Conservation (phyloP, 2,329 filamentous ascomycete genomes). For the Scedosporium boydii region DNA sequence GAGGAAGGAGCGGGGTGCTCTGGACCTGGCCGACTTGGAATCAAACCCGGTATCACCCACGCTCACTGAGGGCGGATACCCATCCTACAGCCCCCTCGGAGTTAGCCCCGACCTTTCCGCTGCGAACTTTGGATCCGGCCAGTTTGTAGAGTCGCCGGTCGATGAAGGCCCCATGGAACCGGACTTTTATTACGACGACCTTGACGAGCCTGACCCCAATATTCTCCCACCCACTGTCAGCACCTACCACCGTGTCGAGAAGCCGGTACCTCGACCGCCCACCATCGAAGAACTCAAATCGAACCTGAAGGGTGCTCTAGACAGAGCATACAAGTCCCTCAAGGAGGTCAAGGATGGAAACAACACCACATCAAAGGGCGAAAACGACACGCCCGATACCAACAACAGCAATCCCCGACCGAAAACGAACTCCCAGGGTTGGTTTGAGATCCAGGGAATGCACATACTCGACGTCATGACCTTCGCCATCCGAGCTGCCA, state of each 20-base stretch:
- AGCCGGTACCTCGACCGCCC: slow-evolving; percentile 74
- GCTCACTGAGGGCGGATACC: slow-evolving; percentile 32
- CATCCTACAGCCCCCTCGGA: slow-evolving; percentile 49
- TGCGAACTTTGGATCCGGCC: slow-evolving; percentile 25
- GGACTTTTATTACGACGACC: slow-evolving; percentile 47
- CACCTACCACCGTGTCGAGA: slow-evolving; percentile 82
- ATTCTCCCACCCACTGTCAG: slow-evolving; percentile 96
- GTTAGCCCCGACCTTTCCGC: slow-evolving; percentile 46
- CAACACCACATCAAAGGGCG: slow-evolving; percentile 11
- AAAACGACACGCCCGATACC: slow-evolving; percentile 14
- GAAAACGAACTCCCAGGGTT: slow-evolving; percentile 50
- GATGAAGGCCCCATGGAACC: slow-evolving; percentile 25
- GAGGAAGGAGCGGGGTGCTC: slow-evolving; percentile 47
- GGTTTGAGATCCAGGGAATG: slow-evolving; percentile 83
- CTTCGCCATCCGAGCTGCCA: slow-evolving; percentile 88
- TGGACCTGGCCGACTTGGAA: slow-evolving; percentile 48
- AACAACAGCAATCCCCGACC: slow-evolving; percentile 21
- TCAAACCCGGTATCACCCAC: slow-evolving; percentile 14
- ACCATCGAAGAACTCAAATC: slow-evolving; percentile 68
- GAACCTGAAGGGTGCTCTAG: slow-evolving; percentile 56
- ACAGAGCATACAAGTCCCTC: slow-evolving; percentile 59
- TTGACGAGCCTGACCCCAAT: slow-evolving; percentile 56
- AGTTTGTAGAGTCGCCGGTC: slow-evolving; percentile 37
- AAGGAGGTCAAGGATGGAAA: slow-evolving; percentile 40
- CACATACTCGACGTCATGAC: slow-evolving; percentile 89